Conservation (phyloP, 2,329 filamentous ascomycete genomes). For the Seiridium cupressi region DNA sequence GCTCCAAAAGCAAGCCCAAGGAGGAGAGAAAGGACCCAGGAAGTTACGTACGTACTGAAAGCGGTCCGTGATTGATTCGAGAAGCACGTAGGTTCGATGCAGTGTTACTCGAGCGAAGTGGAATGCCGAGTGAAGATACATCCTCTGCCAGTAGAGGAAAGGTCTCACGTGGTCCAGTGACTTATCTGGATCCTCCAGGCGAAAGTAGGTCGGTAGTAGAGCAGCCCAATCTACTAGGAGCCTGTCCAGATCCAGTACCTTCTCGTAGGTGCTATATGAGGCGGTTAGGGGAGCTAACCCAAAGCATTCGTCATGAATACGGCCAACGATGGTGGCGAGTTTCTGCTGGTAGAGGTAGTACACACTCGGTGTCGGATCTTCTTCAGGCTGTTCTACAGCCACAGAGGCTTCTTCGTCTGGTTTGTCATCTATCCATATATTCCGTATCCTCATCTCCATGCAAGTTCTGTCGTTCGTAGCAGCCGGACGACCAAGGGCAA, state of each 20-base stretch:
- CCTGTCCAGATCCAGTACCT: conserved; percentile 31
- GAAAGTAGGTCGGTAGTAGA: conserved; percentile 31
- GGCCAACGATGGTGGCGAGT: conserved; percentile 33
- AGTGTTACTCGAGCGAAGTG: conserved; percentile 39
- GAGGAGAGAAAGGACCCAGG: no score
- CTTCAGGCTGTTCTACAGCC: conserved; percentile 20
- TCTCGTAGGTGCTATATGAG: conserved; percentile 28
- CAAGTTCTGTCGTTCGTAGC: conserved; percentile 36
- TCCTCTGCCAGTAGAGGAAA: conserved; percentile 34
- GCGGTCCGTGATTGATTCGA: conserved; percentile 36
- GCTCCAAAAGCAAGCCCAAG: no score
- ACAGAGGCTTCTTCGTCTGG: conserved; percentile 6
- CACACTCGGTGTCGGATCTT: conserved; percentile 31
- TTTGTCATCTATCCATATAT: conserved; percentile 20
- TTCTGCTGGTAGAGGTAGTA: conserved; percentile 29
- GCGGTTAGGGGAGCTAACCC: conserved; percentile 26
- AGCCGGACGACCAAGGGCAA: conserved; percentile 37
- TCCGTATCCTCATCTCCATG: conserved; percentile 33
- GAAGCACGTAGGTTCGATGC: conserved; percentile 36
- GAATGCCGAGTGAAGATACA: conserved; percentile 36
- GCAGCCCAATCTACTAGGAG: conserved; percentile 30
- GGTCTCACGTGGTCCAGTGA: conserved; percentile 25
- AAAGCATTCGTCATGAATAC: conserved; percentile 38
- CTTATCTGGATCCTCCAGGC: conserved; percentile 28
- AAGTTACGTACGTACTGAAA: conserved; percentile 23